Evolutionary conservation across 129 eudicot species (phyloP).

Genomic region (Arctium minus): DNA sequence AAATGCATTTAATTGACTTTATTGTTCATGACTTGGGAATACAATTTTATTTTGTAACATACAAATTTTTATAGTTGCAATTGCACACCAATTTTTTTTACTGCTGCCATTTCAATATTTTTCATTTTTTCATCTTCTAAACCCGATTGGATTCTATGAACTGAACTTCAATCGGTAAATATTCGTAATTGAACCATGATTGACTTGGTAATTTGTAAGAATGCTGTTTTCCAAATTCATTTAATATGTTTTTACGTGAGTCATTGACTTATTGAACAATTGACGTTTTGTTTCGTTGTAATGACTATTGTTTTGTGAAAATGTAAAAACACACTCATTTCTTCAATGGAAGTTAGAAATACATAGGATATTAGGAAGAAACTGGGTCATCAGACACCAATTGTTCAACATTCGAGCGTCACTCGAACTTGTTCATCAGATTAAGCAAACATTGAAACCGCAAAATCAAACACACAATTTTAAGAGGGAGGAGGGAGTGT

Average conservation of each 20-base stretch:
- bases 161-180: not conserved
- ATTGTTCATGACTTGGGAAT: not conserved
- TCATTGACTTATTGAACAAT: not conserved
- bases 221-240: not conserved
- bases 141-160: not conserved
- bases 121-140: not conserved
- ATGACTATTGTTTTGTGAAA: not conserved
- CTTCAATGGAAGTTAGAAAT: not conserved
- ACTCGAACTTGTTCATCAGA: not conserved
- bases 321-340: not conserved
- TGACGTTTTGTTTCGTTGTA: not conserved
- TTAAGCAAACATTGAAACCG: not conserved
- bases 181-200: not conserved
- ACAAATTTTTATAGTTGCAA: not conserved
- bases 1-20: not conserved
- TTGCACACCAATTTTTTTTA: not conserved
- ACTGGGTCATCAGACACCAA: not conserved
- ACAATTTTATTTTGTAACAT: not conserved
- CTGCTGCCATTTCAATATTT: not conserved
- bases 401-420: not conserved
- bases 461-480: not conserved
- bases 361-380: not conserved
- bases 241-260: not conserved
- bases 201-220: not conserved
- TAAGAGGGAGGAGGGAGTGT: constrained; percentile 29